Evolutionary conservation across 495 filamentous ascomycete genomes (phyloP), one percentile per base, ranked within the genome.

Genomic region (Neurospora hispaniola): DNA sequence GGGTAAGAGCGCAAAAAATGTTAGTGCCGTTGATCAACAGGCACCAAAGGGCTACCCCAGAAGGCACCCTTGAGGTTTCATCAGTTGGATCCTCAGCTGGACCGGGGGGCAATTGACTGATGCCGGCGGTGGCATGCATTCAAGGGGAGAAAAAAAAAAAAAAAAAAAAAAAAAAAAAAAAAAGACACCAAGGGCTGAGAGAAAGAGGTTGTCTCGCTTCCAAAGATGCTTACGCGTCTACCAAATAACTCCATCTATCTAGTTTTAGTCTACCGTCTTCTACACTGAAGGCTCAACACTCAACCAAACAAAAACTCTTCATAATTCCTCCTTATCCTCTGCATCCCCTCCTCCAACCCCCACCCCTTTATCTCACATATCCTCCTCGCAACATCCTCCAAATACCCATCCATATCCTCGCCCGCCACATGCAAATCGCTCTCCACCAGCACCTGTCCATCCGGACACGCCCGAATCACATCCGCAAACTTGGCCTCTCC

Each of bases 361-460:
- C 96, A 97, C 16, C 88, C 90, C 70, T 93, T 95, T 41, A 96
- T 81, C 54, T 86, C 77, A 78, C 94, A 97, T 1, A 98, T 85
- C 75, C 85, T 87, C 71, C 91, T 82, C 62, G 89, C 87, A 62
- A 93, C 89, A 27, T 93, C 86, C 80, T 96, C 93, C 18, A 99
- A 80, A 54, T 88, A 78, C 3, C 83, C 79, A 80, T 98, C 96
- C 92, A 98, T 97, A 73, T 87, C 81, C 9, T 88, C 86, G 6
- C 96, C 96, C 6, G 96, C 96, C 18, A 82, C 88, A 78, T 98
- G 95, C 59, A 97, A 78, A 80, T 99, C 96, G 79, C 94, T 98
- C 81, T 99, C 96, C 6, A 94, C 85, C 20, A 99, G 85, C 12
- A 99, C 83, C 46, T 88, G 85, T 75, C 96, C 89, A 75, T 93